A percentile compares a stretch with the other conserved stretches of the same genome.
Evolutionary conservation across 2,329 filamentous ascomycete genomes (phyloP).

Genomic region (Diaporthe sp.): DNA sequence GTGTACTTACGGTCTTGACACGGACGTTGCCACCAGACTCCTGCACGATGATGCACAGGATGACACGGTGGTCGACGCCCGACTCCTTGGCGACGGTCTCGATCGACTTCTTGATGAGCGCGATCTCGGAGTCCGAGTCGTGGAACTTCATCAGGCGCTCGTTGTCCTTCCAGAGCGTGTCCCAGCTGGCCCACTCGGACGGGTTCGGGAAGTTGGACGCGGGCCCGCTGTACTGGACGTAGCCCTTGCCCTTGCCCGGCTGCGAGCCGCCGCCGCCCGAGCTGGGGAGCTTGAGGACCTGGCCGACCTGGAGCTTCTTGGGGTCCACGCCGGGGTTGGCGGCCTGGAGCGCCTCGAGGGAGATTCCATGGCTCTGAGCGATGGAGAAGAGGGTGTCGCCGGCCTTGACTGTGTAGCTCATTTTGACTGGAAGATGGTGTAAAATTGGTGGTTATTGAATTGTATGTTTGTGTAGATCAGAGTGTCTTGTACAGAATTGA

Average conservation of each 20-base stretch:
- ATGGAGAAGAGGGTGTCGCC: slow-evolving; percentile 26
- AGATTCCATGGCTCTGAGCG: slow-evolving; percentile 12
- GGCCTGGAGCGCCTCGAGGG: slow-evolving; percentile 13
- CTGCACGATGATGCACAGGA: slow-evolving; percentile 60
- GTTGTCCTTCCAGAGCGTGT: slow-evolving; percentile 15
- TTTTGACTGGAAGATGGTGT: background rate
- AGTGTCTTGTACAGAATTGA: background rate
- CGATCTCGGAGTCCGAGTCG: slow-evolving; percentile 27
- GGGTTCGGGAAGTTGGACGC: slow-evolving; percentile 21
- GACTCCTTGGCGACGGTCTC: slow-evolving; percentile 47
- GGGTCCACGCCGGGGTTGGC: slow-evolving; percentile 21
- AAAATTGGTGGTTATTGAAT: background rate
- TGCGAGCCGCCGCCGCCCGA: background rate
- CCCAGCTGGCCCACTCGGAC: slow-evolving; percentile 16
- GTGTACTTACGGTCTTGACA: slow-evolving; percentile 47
- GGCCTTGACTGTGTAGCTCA: slow-evolving; percentile 24
- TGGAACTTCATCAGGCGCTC: slow-evolving; percentile 26
- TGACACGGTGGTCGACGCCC: slow-evolving; percentile 55
- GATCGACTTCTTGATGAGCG: slow-evolving; percentile 51
- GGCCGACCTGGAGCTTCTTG: slow-evolving; percentile 16
- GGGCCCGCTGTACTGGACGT: slow-evolving; percentile 5
- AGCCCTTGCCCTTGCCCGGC: slow-evolving; percentile 17
- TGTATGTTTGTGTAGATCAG: background rate
- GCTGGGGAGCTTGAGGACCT: slow-evolving; percentile 2
- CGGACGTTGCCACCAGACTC: slow-evolving; percentile 61